phyloP scores from a whole-genome alignment of 352 stramenopile genomes.

The Phytophthora europaea region DNA sequence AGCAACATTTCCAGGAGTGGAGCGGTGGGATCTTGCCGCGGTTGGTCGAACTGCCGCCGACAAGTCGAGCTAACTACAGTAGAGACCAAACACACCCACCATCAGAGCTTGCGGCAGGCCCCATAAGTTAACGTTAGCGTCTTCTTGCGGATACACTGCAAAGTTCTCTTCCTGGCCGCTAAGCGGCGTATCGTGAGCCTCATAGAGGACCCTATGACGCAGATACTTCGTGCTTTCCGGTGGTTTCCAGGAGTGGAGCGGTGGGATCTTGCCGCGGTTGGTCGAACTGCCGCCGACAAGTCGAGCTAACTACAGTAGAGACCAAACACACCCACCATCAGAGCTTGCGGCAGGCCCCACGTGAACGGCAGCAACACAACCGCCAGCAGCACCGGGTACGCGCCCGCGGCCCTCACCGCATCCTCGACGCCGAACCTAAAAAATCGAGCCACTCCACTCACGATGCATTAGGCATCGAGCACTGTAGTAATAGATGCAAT shows the following conservation, averaged over 20 bases:
- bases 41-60: no score
- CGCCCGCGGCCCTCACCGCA: constrained; percentile 74
- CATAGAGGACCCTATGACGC: no score
- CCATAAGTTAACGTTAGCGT: no score
- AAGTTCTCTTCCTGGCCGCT: no score
- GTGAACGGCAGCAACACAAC: constrained; percentile 83
- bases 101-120: no score
- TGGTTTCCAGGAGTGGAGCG: constrained; percentile 61
- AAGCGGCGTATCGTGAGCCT: no score
- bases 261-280: constrained; percentile 52
- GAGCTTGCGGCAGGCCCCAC: constrained; percentile 84
- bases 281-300: constrained; percentile 69
- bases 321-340: no score
- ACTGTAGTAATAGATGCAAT: neutral
- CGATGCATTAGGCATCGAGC: neutral
- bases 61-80: no score
- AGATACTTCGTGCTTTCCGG: constrained; percentile 59
- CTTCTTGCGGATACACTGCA: no score
- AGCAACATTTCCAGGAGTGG: no score
- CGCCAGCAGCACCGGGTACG: constrained; percentile 76
- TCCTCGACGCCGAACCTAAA: constrained; percentile 77
- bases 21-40: no score
- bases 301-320: constrained; percentile 81
- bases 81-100: no score
- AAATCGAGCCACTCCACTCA: neutral